Conservation (phyloP, 2,329 filamentous ascomycete species). For the Scytalidium sp. region DNA sequence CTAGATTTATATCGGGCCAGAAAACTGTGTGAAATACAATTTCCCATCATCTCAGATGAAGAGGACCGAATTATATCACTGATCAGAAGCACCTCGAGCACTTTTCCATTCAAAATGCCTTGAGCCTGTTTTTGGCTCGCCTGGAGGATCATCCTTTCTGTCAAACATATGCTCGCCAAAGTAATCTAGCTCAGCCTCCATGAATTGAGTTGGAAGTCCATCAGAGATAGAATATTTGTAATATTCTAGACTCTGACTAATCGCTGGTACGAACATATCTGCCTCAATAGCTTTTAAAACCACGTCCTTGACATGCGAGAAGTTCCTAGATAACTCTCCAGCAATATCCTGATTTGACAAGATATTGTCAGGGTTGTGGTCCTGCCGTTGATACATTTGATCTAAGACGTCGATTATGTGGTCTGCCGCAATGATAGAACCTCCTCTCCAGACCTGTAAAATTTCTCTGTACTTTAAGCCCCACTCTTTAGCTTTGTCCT, state of each 20-base stretch:
- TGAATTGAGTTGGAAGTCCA: conserved; percentile 63
- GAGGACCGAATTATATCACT: neutral
- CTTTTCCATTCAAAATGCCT: conserved; percentile 63
- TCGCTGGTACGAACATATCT: conserved; percentile 58
- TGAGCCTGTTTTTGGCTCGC: conserved; percentile 51
- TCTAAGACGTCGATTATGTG: conserved; percentile 59
- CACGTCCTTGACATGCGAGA: conserved; percentile 50
- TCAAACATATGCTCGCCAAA: conserved; percentile 69
- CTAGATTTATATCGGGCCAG: too few species aligned
- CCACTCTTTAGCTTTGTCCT: conserved; percentile 58
- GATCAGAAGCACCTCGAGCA: conserved; percentile 19
- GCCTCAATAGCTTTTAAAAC: conserved; percentile 50
- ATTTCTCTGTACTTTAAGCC: conserved; percentile 48
- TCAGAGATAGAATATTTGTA: conserved; percentile 60
- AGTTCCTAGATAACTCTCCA: conserved; percentile 48
- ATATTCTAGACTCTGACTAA: conserved; percentile 64
- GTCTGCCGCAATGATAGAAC: conserved; percentile 70
- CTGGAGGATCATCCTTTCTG: conserved; percentile 46
- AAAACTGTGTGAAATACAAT: too few species aligned
- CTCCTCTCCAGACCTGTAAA: conserved; percentile 63
- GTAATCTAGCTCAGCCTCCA: conserved; percentile 69
- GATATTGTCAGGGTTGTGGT: conserved; percentile 42
- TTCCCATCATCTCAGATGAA: conserved; percentile 1
- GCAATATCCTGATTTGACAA: conserved; percentile 43
- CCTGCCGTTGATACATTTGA: conserved; percentile 35